These are phyloP conservation scores for Phyllosticta citriasiana DNA, from an alignment of 2,329 filamentous ascomycete species.

Conservation along the genomic window DNA sequence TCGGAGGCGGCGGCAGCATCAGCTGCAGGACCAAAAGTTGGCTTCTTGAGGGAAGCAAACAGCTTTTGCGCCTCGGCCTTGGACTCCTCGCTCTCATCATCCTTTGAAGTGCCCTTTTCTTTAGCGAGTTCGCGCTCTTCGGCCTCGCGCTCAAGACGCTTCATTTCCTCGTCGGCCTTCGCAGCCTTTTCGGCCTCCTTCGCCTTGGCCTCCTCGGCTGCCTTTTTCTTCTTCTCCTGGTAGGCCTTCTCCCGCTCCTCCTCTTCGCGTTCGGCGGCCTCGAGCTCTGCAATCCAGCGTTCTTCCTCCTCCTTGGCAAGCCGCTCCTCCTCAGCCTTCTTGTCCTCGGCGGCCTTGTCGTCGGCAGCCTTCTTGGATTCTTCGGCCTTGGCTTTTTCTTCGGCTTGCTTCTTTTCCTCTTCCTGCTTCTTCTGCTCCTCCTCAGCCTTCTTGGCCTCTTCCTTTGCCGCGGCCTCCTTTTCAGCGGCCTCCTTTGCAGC, in stretches of 20 bases:
- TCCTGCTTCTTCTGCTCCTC: conserved; percentile 32
- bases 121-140: conserved; percentile 38
- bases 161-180: conserved; percentile 45
- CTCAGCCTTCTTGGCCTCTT: conserved; percentile 12
- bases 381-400: conserved; percentile 15
- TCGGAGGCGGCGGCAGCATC: conserved; percentile 14
- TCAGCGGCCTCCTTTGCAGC: conserved; percentile 35
- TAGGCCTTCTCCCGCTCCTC: conserved; percentile 64
- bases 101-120: conserved; percentile 22
- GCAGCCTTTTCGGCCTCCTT: conserved; percentile 19
- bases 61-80: conserved; percentile 33
- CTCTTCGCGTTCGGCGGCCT: conserved; percentile 32
- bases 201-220: conserved; percentile 46
- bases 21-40: conserved; percentile 37
- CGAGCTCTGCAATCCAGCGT: conserved; percentile 52
- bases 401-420: conserved; percentile 29
- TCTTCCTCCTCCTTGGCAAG: conserved; percentile 34
- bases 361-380: conserved; percentile 20
- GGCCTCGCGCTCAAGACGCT: conserved; percentile 39
- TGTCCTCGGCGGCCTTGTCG: conserved; percentile 13
- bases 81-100: conserved; percentile 29
- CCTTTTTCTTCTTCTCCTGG: conserved; percentile 59
- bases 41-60: conserved; percentile 41
- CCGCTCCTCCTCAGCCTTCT: conserved; percentile 24
- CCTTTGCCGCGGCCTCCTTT: conserved; percentile 21